Evolutionary conservation across 2,329 filamentous ascomycete species (phyloP).

Genomic region (Clonostachys solani): DNA sequence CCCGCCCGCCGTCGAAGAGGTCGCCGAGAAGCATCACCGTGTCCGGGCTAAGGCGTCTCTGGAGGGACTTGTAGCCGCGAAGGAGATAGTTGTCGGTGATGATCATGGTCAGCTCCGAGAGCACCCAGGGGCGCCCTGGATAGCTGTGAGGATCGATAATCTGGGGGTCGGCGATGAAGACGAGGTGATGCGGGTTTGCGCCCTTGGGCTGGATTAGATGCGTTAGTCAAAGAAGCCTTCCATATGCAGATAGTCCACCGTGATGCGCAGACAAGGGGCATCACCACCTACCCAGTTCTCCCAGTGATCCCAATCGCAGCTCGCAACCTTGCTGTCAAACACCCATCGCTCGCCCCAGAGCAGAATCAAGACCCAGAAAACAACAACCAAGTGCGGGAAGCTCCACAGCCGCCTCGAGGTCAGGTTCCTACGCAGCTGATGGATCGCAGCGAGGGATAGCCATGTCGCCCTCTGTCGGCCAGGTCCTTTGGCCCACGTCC

Average conservation of each 20-base stretch:
- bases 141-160: conserved; percentile 95
- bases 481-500: conserved; percentile 35
- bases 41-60: conserved; percentile 73
- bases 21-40: conserved; percentile 90
- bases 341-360: conserved; percentile 82
- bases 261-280: no score
- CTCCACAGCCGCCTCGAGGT: conserved; percentile 47
- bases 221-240: not conserved
- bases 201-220: conserved; percentile 57
- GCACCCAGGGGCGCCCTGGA: conserved; percentile 66
- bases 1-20: conserved; percentile 89
- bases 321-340: conserved; percentile 65
- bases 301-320: conserved; percentile 83
- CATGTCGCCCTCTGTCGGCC: conserved; percentile 27
- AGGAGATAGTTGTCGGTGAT: conserved; percentile 89
- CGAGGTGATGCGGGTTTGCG: conserved; percentile 76
- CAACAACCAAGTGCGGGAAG: conserved; percentile 63
- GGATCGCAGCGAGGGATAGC: conserved; percentile 3
- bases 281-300: conserved; percentile 74
- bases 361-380: conserved; percentile 72
- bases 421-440: conserved; percentile 34
- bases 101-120: conserved; percentile 46
- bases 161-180: conserved; percentile 86
- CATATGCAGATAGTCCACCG: no score
- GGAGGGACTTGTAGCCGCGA: conserved; percentile 75